phyloP scores from a whole-genome alignment of 2,329 filamentous ascomycete genomes.

The Fusarium odoratissimum region DNA sequence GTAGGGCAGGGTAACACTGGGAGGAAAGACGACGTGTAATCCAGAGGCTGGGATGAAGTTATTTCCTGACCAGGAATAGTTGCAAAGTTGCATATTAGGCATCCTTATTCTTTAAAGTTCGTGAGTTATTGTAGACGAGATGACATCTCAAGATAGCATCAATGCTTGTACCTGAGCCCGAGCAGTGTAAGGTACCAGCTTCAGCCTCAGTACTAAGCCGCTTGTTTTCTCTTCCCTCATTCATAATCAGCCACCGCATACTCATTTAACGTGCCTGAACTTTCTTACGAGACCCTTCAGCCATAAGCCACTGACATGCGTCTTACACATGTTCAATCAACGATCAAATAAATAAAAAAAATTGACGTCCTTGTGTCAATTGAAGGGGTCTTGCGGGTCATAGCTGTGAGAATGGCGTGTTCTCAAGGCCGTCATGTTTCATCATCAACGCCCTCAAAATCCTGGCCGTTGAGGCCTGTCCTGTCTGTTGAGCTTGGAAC shows the following conservation, averaged over 20 bases:
- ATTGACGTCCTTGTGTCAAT: background rate
- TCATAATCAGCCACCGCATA: conserved; percentile 2
- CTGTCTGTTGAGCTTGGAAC: conserved; percentile 10
- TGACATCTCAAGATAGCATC: conserved; percentile 34
- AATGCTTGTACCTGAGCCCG: conserved; percentile 2
- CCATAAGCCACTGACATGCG: conserved; percentile 3
- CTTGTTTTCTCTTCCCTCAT: conserved; percentile 13
- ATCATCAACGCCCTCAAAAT: conserved; percentile 29
- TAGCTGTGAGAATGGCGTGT: conserved; percentile 26
- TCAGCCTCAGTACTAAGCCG: conserved; percentile 3
- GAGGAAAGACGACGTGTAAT: conserved; percentile 5
- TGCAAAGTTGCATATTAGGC: background rate
- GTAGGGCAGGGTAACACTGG: conserved; percentile 3
- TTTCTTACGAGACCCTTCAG: conserved; percentile 10
- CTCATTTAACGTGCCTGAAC: conserved; percentile 16
- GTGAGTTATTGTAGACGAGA: conserved; percentile 15
- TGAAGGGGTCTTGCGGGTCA: conserved; percentile 17
- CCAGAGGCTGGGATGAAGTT: conserved; percentile 3
- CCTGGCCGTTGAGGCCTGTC: conserved; percentile 28
- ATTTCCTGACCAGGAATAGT: background rate
- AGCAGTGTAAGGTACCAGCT: background rate
- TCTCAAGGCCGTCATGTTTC: conserved; percentile 33
- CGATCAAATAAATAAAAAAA: background rate
- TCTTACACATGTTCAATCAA: background rate
- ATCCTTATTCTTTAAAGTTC: conserved; percentile 5